These are phyloP conservation scores for Boletus pseudopeckii DNA, from an alignment of 768 basidiomycete genomes.

Conservation along the genomic window DNA sequence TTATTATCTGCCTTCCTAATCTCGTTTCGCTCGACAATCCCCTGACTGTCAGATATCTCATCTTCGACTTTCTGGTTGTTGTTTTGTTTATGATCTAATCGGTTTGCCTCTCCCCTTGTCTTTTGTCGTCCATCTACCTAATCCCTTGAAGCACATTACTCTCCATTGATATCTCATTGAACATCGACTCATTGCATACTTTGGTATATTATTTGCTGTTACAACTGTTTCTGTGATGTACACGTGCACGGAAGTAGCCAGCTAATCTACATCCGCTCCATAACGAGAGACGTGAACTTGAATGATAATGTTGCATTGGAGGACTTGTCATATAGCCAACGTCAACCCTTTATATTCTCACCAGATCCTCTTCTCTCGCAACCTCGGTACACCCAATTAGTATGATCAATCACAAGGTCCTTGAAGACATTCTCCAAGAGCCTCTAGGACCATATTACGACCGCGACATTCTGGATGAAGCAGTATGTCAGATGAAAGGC, in stretches of 20 bases:
- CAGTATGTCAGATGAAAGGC: constrained; percentile 16
- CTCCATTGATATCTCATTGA: constrained; percentile 24
- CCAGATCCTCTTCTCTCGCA: background rate
- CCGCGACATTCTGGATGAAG: constrained; percentile 19
- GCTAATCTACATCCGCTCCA: constrained; percentile 10
- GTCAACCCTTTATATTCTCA: background rate
- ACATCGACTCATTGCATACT: constrained; percentile 25
- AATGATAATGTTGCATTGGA: background rate
- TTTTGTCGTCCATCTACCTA: constrained; percentile 26
- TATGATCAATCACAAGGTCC: constrained; percentile 18
- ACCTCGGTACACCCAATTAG: background rate
- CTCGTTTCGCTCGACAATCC: background rate
- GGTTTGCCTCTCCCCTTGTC: constrained; percentile 20
- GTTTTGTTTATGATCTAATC: constrained; percentile 28
- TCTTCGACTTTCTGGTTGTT: constrained; percentile 14
- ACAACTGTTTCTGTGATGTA: constrained; percentile 28
- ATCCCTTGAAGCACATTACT: constrained; percentile 20
- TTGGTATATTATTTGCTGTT: constrained; percentile 32
- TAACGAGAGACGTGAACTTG: constrained; percentile 1
- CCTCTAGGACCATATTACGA: constrained; percentile 34
- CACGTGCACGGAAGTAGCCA: constrained; percentile 23
- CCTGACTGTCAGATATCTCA: constrained; percentile 14
- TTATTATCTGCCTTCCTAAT: constrained; percentile 17
- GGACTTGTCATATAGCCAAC: no score
- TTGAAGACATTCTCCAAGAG: constrained; percentile 23